phyloP scores from a whole-genome alignment of 2,329 filamentous ascomycete species.

The Cercospora berteroae region DNA sequence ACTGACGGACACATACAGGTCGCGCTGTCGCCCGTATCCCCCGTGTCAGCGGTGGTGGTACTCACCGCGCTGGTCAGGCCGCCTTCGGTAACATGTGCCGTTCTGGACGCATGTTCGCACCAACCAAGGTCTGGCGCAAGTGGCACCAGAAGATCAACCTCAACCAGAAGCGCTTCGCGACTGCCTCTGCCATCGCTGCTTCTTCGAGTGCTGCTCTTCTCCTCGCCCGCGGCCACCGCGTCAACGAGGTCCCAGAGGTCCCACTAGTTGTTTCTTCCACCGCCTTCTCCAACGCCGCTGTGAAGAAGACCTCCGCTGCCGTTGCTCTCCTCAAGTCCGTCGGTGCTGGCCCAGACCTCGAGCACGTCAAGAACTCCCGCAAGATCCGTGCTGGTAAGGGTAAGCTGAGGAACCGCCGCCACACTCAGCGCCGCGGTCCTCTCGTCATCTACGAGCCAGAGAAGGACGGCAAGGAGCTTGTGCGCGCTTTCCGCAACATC shows the following conservation, averaged over 20 bases:
- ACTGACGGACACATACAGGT: constrained; percentile 54
- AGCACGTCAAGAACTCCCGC: constrained; percentile 94
- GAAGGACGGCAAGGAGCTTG: constrained; percentile 89
- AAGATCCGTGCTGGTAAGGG: constrained; percentile 99
- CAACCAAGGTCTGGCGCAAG: constrained; percentile 99
- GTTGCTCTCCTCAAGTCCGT: constrained; percentile 84
- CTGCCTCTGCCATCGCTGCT: constrained; percentile 93
- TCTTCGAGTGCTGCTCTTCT: constrained; percentile 93
- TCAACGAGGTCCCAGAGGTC: constrained; percentile 89
- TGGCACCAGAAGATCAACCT: constrained; percentile 99
- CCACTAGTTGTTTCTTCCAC: constrained; percentile 93
- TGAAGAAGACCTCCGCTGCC: constrained; percentile 86
- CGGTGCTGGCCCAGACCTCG: constrained; percentile 84
- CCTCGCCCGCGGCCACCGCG: constrained; percentile 93
- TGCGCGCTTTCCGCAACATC: constrained; percentile 97
- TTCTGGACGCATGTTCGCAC: constrained; percentile 99
- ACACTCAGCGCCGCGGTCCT: constrained; percentile 96
- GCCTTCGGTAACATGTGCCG: constrained; percentile 99
- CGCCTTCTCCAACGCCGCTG: constrained; percentile 73
- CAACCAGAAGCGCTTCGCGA: constrained; percentile 98
- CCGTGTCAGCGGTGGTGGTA: constrained; percentile 99
- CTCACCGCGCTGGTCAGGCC: constrained; percentile 99
- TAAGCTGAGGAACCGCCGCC: constrained; percentile 93
- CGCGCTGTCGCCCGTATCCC: constrained; percentile 99
- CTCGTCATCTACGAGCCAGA: constrained; percentile 97